These are phyloP conservation scores for Fistulifera solaris DNA, from an alignment of 108 stramenopile genomes.

Conservation along the genomic window DNA sequence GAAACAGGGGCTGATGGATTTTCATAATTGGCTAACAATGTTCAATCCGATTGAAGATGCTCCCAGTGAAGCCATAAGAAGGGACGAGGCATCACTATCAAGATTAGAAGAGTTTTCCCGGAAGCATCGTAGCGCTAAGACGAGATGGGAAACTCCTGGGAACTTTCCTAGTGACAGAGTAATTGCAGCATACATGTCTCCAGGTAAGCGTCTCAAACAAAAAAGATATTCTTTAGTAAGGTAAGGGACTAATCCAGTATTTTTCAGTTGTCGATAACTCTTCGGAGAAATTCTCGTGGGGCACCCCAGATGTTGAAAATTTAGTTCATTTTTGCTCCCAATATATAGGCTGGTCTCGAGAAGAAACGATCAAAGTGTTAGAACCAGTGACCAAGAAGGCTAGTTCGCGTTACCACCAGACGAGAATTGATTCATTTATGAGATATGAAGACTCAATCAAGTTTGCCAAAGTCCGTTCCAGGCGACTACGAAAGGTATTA, in stretches of 20 bases:
- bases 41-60: slow-evolving; percentile 36
- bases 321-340: slow-evolving; percentile 56
- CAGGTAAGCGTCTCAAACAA: slow-evolving; percentile 12
- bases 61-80: slow-evolving; percentile 1
- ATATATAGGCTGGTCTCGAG: slow-evolving; percentile 73
- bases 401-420: slow-evolving; percentile 47
- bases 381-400: slow-evolving; percentile 64
- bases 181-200: slow-evolving; percentile 71
- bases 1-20: slow-evolving; percentile 51
- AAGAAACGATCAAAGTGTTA: slow-evolving; percentile 62
- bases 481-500: slow-evolving; percentile 43
- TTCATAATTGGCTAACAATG: slow-evolving; percentile 83
- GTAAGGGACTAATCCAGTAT: too few species aligned
- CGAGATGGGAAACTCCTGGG: slow-evolving; percentile 68
- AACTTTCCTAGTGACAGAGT: slow-evolving; percentile 75
- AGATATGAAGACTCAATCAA: slow-evolving; percentile 86
- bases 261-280: slow-evolving; percentile 58
- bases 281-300: slow-evolving; percentile 71
- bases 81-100: slow-evolving; percentile 5
- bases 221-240: too few species aligned
- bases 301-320: slow-evolving; percentile 60
- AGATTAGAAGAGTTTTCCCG: slow-evolving; percentile 50
- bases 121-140: slow-evolving; percentile 8
- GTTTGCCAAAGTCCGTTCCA: slow-evolving; percentile 73
- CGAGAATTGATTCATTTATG: slow-evolving; percentile 90